phyloP scores from a whole-genome alignment of 2,329 filamentous ascomycete species.

The Thyridium curvatum region DNA sequence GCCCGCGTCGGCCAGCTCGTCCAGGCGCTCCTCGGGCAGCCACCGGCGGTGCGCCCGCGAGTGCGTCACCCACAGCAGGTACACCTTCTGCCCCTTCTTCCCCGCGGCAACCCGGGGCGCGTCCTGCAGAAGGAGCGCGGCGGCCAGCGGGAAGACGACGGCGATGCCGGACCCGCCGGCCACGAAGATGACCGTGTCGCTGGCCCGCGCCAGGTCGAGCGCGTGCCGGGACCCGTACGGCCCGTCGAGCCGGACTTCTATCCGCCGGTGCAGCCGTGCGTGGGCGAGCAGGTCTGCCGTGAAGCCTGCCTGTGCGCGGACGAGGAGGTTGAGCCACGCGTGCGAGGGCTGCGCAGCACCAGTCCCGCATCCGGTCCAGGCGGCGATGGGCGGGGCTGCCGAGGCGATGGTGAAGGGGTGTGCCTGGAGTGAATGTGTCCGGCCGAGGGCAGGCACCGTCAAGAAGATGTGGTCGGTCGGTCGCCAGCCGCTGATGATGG shows the following conservation, averaged over 20 bases:
- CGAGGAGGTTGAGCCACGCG: slow-evolving; percentile 49
- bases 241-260: slow-evolving; percentile 51
- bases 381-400: slow-evolving; percentile 34
- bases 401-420: slow-evolving; percentile 65
- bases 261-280: slow-evolving; percentile 33
- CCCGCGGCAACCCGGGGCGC: slow-evolving; percentile 9
- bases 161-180: slow-evolving; percentile 61
- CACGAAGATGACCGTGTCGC: slow-evolving; percentile 45
- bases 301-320: slow-evolving; percentile 55
- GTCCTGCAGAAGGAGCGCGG: slow-evolving; percentile 33
- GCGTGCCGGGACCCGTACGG: slow-evolving; percentile 57
- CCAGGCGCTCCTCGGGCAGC: slow-evolving; percentile 42
- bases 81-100: slow-evolving; percentile 25
- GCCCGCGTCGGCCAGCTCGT: slow-evolving; percentile 41
- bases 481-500: slow-evolving; percentile 46
- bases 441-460: slow-evolving; percentile 47
- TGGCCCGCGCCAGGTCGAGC: slow-evolving; percentile 41
- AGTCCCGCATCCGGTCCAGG: not conserved
- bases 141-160: slow-evolving; percentile 55
- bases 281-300: slow-evolving; percentile 46
- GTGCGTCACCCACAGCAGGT: slow-evolving; percentile 55
- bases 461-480: slow-evolving; percentile 60
- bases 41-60: slow-evolving; percentile 45
- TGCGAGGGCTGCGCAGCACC: slow-evolving; percentile 22
- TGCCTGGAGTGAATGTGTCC: slow-evolving; percentile 47